Base-by-base conservation (phyloP, 2,329 filamentous ascomycete species). In the Periglandula ipomoeae region DNA sequence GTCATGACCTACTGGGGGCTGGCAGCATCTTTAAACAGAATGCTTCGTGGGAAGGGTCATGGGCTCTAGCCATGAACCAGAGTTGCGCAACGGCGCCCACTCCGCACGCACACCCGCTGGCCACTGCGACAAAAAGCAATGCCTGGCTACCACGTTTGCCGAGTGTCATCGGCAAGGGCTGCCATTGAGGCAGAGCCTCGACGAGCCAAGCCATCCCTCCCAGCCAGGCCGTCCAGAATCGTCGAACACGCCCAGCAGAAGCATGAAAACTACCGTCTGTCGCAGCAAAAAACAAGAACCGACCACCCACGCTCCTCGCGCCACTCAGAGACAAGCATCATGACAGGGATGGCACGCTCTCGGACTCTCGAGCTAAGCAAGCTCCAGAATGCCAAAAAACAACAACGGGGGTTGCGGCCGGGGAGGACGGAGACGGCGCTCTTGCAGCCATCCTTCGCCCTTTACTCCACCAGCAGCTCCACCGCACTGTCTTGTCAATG, bases 141-240 rank as follows among this genome's bases (percentile, higher is more conserved):
- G 8, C 11, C 47, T 22, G 19, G 10, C n/a, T 27, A 30, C 30
- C 44, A 47, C 44, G 30, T 45, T 51, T n/a, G 23, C 43, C 48
- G 44, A 51, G 45, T 44, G 45, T 45, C 49, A 27, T 48, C 45
- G 46, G 41, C 45, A 48, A 51, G 46, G 49, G 46, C 43, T 50
- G 24, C 38, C 37, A 38, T 11, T 23, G 42, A 11, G n/a, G 26
- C 35, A 42, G 30, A 38, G 24, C 46, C 38, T 20, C 37, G 17
- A 15, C 34, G 13, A 43, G 46, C 20, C 15, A 42, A 24, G 22
- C 2, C 24, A 43, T 11, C 41, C 26, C 41, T 13, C 41, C 46
- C 30, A 43, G n/a, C 26, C 20, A 42, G 11, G n/a, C 23, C n/a
- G n/a, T n/a, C n/a, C n/a, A n/a, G n/a, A n/a, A n/a, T n/a, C n/a